Conservation (phyloP, 371 early-diverging fungal genomes). For the Capillidium rhysosporum region DNA sequence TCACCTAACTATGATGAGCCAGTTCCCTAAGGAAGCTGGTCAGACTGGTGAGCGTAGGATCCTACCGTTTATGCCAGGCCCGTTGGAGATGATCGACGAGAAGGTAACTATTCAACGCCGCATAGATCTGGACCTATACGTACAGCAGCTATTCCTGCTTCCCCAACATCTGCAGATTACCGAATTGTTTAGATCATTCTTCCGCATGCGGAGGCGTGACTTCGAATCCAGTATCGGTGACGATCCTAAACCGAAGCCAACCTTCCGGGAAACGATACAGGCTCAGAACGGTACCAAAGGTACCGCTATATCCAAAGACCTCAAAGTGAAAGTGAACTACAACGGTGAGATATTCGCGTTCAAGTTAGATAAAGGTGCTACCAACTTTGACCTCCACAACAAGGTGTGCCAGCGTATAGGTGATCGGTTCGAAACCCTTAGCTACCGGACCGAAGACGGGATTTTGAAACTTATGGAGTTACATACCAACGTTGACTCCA, state of each 20-base stretch:
- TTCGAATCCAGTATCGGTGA: constrained; percentile 15
- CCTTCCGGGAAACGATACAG: background rate
- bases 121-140: constrained; percentile 42
- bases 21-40: constrained; percentile 55
- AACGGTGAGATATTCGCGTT: constrained; percentile 54
- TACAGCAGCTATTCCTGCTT: constrained; percentile 32
- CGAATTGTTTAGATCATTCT: constrained; percentile 29
- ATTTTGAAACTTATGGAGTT: background rate
- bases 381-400: constrained; percentile 25
- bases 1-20: constrained; percentile 50
- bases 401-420: constrained; percentile 37
- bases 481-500: background rate
- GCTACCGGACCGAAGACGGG: background rate
- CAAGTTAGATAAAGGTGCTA: constrained; percentile 33
- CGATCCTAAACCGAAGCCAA: background rate
- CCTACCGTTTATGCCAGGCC: constrained; percentile 60
- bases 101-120: constrained; percentile 33
- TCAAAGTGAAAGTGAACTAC: constrained; percentile 44
- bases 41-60: constrained; percentile 33
- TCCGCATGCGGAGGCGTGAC: constrained; percentile 45
- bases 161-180: constrained; percentile 35
- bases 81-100: constrained; percentile 30
- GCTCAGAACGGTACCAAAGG: background rate
- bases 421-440: background rate
- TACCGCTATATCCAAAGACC: background rate